A percentile compares a stretch with the other conserved stretches of the same genome.
phyloP scores from a whole-genome alignment of 768 basidiomycete species.

The Myochromella boudieri region DNA sequence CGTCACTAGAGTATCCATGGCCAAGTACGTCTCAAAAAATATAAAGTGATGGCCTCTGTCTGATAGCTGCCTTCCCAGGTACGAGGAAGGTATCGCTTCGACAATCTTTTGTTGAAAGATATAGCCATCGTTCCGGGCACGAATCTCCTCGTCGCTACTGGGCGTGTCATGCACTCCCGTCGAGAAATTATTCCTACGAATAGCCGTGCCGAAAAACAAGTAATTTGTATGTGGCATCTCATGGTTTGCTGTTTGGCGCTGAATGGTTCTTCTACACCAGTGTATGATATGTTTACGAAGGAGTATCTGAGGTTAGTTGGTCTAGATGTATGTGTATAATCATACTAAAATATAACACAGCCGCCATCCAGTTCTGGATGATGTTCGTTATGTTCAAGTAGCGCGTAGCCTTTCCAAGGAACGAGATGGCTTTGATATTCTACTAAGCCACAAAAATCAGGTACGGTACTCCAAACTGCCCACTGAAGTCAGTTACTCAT shows the following conservation, averaged over 20 bases:
- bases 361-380: slow-evolving; percentile 10
- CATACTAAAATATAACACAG: neutral
- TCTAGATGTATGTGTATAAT: neutral
- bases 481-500: neutral
- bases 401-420: neutral
- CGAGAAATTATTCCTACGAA: slow-evolving; percentile 5
- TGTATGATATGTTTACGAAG: slow-evolving; percentile 7
- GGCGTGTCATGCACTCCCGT: slow-evolving; percentile 4
- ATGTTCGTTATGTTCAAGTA: slow-evolving; percentile 9
- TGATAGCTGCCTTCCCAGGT: neutral
- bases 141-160: slow-evolving; percentile 9
- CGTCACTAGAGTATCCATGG: slow-evolving; percentile 7
- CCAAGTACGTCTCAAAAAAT: slow-evolving; percentile 1
- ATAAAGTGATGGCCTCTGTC: neutral
- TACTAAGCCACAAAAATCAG: slow-evolving; percentile 9
- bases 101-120: slow-evolving; percentile 10
- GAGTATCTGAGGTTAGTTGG: neutral
- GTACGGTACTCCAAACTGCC: neutral
- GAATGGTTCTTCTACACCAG: no score
- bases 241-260: no score
- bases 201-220: slow-evolving; percentile 16
- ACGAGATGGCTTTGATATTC: slow-evolving; percentile 10
- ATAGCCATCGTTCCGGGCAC: slow-evolving; percentile 11
- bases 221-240: slow-evolving; percentile 10
- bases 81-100: slow-evolving; percentile 5